A percentile compares a stretch with the other conserved stretches of the same genome.
These are phyloP conservation scores for Candida tibetensis DNA, from an alignment of 805 yeast genomes.

Conservation along the genomic window DNA sequence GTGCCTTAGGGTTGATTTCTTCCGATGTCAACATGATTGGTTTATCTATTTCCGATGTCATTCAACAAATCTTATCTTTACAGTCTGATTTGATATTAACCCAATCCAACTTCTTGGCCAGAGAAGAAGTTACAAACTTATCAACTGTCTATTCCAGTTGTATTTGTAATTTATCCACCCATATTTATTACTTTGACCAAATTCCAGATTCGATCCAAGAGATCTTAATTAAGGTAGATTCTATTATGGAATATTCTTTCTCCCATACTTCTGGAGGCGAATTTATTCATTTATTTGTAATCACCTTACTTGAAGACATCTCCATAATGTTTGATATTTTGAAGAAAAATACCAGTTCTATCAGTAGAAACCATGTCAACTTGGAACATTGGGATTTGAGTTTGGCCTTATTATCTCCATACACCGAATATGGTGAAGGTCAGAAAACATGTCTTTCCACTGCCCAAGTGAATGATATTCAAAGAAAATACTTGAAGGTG, in stretches of 20 bases:
- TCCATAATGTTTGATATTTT: constrained; percentile 28
- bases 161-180: constrained; percentile 68
- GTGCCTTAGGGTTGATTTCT: constrained; percentile 59
- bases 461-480: constrained; percentile 31
- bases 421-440: constrained; percentile 12
- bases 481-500: constrained; percentile 38
- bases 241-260: constrained; percentile 20
- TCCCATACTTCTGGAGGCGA: constrained; percentile 7
- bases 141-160: constrained; percentile 50
- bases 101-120: constrained; percentile 18
- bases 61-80: constrained; percentile 53
- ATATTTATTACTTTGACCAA: constrained; percentile 84
- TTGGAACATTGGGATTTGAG: constrained; percentile 44
- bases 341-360: constrained; percentile 31
- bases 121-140: constrained; percentile 27
- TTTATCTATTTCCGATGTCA: constrained; percentile 75
- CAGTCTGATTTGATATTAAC: constrained; percentile 39
- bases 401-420: constrained; percentile 29
- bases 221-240: constrained; percentile 46
- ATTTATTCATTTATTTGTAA: constrained; percentile 19
- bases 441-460: constrained; percentile 12
- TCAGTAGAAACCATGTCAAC: constrained; percentile 43
- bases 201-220: constrained; percentile 77
- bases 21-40: constrained; percentile 86
- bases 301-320: constrained; percentile 31